A percentile compares a stretch with the other conserved stretches of the same genome.
phyloP scores from a whole-genome alignment of 1,284 basidiomycete species.

The Athelia psychrophila region DNA sequence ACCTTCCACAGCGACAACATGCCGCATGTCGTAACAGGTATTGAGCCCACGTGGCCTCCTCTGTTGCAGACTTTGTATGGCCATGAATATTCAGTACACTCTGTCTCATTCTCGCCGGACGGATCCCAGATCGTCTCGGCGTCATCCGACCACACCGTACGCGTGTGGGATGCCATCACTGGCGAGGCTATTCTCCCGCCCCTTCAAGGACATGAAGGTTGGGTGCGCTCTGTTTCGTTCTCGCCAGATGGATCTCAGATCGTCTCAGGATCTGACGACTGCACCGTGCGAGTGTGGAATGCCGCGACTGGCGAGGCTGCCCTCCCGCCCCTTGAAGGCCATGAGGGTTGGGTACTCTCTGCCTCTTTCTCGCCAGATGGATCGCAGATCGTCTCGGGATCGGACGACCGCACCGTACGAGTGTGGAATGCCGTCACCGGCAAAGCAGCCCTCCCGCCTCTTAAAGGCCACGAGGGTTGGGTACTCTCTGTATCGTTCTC shows the following conservation, averaged over 20 bases:
- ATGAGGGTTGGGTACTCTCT: background rate
- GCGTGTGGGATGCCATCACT: background rate
- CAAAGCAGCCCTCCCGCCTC: background rate
- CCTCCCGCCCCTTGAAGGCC: background rate
- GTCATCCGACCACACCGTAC: background rate
- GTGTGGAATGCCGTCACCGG: background rate
- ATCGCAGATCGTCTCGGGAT: background rate
- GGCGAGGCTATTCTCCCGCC: background rate
- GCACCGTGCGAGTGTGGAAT: background rate
- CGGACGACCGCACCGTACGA: background rate
- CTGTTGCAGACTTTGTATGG: background rate
- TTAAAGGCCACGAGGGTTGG: background rate
- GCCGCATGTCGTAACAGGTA: background rate
- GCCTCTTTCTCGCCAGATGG: background rate
- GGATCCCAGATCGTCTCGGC: background rate
- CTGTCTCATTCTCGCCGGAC: background rate
- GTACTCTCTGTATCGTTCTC: slow-evolving; percentile 6
- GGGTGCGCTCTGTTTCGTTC: background rate
- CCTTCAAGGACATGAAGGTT: background rate
- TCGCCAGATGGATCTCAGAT: background rate
- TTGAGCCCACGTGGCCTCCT: background rate
- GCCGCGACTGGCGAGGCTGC: background rate
- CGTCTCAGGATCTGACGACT: background rate
- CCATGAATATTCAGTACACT: background rate
- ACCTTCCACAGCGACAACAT: background rate